Conservation (phyloP, 2,329 filamentous ascomycete genomes). For the Penicillium rolfsii region DNA sequence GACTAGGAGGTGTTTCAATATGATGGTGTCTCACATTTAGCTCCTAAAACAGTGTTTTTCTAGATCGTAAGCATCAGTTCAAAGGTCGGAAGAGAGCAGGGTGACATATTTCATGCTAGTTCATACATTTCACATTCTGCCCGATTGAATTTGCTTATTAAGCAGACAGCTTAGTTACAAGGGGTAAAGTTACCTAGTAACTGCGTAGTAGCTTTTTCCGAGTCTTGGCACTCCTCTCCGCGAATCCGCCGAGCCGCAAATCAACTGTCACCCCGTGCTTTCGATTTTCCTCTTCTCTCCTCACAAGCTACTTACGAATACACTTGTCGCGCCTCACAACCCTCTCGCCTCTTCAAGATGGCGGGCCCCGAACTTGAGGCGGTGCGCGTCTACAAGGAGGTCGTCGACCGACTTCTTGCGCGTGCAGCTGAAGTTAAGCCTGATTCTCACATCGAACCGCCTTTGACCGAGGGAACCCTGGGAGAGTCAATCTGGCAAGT, state of each 20-base stretch:
- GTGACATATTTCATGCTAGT: not conserved
- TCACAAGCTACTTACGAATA: slow-evolving; percentile 3
- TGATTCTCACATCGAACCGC: slow-evolving; percentile 68
- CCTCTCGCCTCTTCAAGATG: slow-evolving; percentile 30
- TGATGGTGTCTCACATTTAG: not conserved
- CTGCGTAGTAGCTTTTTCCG: slow-evolving; percentile 35
- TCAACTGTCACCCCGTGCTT: slow-evolving; percentile 8
- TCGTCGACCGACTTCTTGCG: slow-evolving; percentile 62
- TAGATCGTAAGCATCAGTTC: not conserved
- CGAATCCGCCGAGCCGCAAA: slow-evolving; percentile 36
- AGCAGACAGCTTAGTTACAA: not conserved
- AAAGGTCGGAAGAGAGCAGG: not conserved
- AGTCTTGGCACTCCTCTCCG: slow-evolving; percentile 32
- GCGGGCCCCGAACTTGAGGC: slow-evolving; percentile 38
- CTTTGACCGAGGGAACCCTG: slow-evolving; percentile 69
- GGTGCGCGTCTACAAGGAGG: slow-evolving; percentile 51
- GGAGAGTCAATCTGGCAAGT: slow-evolving; percentile 48
- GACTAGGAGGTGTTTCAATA: not conserved
- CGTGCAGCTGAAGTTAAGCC: slow-evolving; percentile 64
- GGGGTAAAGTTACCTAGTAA: not conserved
- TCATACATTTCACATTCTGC: not conserved
- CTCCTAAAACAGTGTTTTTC: too few species aligned
- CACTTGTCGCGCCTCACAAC: slow-evolving; percentile 12
- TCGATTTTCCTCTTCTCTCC: not conserved
- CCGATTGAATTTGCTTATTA: not conserved